A percentile compares a stretch with the other conserved stretches of the same genome.
Evolutionary conservation across 306 rosid genomes (phyloP).

Genomic region (Ormosia emarginata): DNA sequence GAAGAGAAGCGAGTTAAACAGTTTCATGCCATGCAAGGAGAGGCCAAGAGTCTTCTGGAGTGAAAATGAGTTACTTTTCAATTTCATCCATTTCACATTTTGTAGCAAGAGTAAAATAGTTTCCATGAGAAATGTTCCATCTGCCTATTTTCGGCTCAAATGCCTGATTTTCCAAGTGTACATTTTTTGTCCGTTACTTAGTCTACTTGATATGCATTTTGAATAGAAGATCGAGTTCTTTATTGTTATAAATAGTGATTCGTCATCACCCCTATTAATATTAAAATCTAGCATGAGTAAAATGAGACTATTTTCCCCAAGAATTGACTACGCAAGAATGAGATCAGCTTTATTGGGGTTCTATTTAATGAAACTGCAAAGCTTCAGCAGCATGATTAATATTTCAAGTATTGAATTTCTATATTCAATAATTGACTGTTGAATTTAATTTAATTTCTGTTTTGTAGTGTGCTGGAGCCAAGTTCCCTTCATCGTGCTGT

Average conservation of each 20-base stretch:
- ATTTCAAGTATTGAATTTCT: slow-evolving; percentile 4
- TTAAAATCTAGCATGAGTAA: neutral
- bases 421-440: slow-evolving; percentile 12
- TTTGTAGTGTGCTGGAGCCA: slow-evolving; percentile 78
- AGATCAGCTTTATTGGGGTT: neutral
- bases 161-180: too few relatives aligned
- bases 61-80: too few relatives aligned
- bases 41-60: too few relatives aligned
- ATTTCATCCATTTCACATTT: too few relatives aligned
- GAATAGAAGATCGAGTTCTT: neutral
- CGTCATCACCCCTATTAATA: too few relatives aligned
- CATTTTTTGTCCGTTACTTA: too few relatives aligned
- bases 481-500: slow-evolving; percentile 85
- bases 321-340: neutral
- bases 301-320: neutral
- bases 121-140: too few relatives aligned
- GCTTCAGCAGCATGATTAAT: neutral
- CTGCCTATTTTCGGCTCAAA: too few relatives aligned
- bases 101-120: too few relatives aligned
- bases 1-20: neutral
- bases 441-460: slow-evolving; percentile 24
- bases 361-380: neutral
- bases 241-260: neutral
- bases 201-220: neutral
- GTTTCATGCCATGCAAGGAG: too few relatives aligned